Evolutionary conservation across 768 basidiomycete species (phyloP).

Genomic region (Mycena maculata): DNA sequence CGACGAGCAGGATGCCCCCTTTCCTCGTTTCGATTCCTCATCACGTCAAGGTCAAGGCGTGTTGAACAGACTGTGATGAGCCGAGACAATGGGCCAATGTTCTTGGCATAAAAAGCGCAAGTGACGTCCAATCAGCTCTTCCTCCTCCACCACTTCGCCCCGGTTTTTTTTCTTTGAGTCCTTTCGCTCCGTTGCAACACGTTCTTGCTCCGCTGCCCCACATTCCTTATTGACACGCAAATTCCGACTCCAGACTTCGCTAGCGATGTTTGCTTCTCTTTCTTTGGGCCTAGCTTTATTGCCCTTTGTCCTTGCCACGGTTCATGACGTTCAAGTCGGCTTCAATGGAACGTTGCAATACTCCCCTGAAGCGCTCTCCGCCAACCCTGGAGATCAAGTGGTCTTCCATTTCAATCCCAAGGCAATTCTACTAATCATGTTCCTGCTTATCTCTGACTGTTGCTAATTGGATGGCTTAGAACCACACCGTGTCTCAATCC

Average conservation of each 20-base stretch:
- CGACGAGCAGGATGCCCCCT: too few relatives aligned
- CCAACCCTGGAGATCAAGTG: slow-evolving; percentile 71
- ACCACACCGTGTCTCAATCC: slow-evolving; percentile 66
- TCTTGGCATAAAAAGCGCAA: slow-evolving; percentile 22
- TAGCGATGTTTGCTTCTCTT: slow-evolving; percentile 57
- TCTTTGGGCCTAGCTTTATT: slow-evolving; percentile 61
- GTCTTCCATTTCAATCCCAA: slow-evolving; percentile 69
- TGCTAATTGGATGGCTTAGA: slow-evolving; percentile 39
- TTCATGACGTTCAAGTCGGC: slow-evolving; percentile 68
- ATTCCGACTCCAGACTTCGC: slow-evolving; percentile 42
- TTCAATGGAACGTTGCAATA: slow-evolving; percentile 55
- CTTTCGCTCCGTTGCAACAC: slow-evolving; percentile 14
- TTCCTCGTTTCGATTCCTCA: too few relatives aligned
- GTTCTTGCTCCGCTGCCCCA: too few relatives aligned
- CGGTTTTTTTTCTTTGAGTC: slow-evolving; percentile 26
- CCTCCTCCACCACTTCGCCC: slow-evolving; percentile 41
- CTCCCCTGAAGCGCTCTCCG: slow-evolving; percentile 64
- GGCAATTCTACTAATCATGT: neutral
- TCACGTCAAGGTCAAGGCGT: too few relatives aligned
- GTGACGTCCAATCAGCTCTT: neutral
- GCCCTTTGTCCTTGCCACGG: slow-evolving; percentile 61
- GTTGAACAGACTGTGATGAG: neutral
- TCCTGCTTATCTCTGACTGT: neutral
- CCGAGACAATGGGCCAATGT: slow-evolving; percentile 21
- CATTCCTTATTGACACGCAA: slow-evolving; percentile 25